Conservation (phyloP, 768 basidiomycete genomes). For the Coprinellus micaceus region DNA sequence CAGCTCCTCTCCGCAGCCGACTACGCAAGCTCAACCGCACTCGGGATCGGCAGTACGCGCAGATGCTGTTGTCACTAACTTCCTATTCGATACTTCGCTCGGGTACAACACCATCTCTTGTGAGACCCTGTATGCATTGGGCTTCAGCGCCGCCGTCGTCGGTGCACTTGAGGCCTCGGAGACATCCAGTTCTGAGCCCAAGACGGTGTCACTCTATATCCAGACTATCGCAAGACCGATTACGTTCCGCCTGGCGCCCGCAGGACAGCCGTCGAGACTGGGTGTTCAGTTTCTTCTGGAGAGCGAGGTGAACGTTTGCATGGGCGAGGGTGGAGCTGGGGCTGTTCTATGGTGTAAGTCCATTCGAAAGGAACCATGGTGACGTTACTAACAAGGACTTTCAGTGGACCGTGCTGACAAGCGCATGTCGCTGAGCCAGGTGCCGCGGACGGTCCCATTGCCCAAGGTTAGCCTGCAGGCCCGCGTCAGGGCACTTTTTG, state of each 20-base stretch:
- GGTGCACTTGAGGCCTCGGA: slow-evolving; percentile 5
- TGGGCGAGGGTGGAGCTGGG: slow-evolving; percentile 24
- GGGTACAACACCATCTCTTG: slow-evolving; percentile 26
- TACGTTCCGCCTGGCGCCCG: slow-evolving; percentile 21
- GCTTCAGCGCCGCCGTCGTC: slow-evolving; percentile 10
- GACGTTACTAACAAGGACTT: slow-evolving; percentile 2
- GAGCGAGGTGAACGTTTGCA: slow-evolving; percentile 25
- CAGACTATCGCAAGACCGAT: slow-evolving; percentile 21
- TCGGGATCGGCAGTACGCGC: background rate
- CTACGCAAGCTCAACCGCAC: background rate
- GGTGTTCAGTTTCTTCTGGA: slow-evolving; percentile 29
- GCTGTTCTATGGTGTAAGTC: slow-evolving; percentile 24
- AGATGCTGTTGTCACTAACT: slow-evolving; percentile 23
- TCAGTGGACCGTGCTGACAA: slow-evolving; percentile 20
- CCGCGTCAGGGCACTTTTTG: slow-evolving; percentile 25
- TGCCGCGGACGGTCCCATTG: slow-evolving; percentile 21
- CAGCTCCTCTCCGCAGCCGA: background rate
- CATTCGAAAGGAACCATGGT: background rate
- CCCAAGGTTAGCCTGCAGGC: slow-evolving; percentile 23
- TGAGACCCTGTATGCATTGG: slow-evolving; percentile 25
- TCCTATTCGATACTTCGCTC: slow-evolving; percentile 29
- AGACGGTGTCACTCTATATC: slow-evolving; percentile 19
- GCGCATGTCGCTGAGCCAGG: slow-evolving; percentile 12
- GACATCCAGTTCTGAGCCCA: background rate
- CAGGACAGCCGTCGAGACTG: slow-evolving; percentile 26